Percentiles rank a stretch among this genome's conserved stretches.
These are phyloP conservation scores for Ogataea trehaloabstinens DNA, from an alignment of 805 yeast species.

Conservation along the genomic window DNA sequence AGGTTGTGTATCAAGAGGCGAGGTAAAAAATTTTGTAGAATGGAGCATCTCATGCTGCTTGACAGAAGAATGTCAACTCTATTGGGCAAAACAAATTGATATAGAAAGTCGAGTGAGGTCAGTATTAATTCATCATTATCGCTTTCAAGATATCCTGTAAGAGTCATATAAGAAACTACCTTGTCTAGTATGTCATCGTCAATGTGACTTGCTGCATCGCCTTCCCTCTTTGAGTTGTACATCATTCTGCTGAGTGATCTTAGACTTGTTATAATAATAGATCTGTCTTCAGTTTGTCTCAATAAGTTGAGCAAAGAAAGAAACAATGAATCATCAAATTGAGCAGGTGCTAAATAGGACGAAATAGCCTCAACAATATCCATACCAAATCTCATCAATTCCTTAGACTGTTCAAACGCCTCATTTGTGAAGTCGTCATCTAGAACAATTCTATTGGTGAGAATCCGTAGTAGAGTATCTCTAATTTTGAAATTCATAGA, in stretches of 20 bases:
- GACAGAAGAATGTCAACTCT: slow-evolving; percentile 54
- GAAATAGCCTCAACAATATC: slow-evolving; percentile 85
- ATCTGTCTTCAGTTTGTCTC: slow-evolving; percentile 58
- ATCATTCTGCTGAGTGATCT: slow-evolving; percentile 79
- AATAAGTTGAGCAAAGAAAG: slow-evolving; percentile 52
- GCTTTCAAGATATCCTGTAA: slow-evolving; percentile 33
- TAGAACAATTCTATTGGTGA: slow-evolving; percentile 32
- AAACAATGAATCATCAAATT: slow-evolving; percentile 68
- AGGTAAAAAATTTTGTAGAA: slow-evolving; percentile 61
- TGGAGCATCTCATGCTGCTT: slow-evolving; percentile 46
- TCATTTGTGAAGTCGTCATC: slow-evolving; percentile 30
- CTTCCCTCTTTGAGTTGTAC: slow-evolving; percentile 47
- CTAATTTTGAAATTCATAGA: slow-evolving; percentile 44
- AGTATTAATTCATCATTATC: slow-evolving; percentile 68
- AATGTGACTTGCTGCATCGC: slow-evolving; percentile 49
- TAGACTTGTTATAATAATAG: slow-evolving; percentile 63
- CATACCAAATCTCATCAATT: slow-evolving; percentile 61
- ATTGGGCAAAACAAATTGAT: slow-evolving; percentile 68
- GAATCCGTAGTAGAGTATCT: slow-evolving; percentile 44
- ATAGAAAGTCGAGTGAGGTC: slow-evolving; percentile 77
- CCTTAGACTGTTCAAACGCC: slow-evolving; percentile 41
- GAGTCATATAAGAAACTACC: slow-evolving; percentile 55
- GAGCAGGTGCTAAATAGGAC: slow-evolving; percentile 75
- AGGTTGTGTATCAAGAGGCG: slow-evolving; percentile 53
- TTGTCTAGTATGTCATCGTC: slow-evolving; percentile 47